These are phyloP conservation scores for rapeseed (Brassica napus) DNA, from an alignment of 345 rosid genomes.

Conservation along the genomic window DNA sequence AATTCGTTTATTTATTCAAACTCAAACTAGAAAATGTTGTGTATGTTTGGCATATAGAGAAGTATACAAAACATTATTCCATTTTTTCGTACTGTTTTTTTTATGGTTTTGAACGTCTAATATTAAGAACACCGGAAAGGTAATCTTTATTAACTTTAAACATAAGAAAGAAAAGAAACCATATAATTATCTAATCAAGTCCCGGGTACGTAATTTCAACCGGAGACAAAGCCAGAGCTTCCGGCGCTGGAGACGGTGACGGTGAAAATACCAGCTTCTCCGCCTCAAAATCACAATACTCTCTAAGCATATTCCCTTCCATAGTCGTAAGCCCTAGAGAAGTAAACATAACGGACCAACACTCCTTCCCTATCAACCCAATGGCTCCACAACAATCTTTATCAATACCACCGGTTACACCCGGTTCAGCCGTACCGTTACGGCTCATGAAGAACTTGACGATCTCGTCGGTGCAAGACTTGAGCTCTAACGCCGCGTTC, in stretches of 20 bases:
- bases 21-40: background rate
- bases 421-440: constrained; percentile 29
- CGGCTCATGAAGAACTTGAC: constrained; percentile 58
- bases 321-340: constrained; percentile 65
- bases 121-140: background rate
- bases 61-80: background rate
- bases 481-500: constrained; percentile 64
- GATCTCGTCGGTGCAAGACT: constrained; percentile 74
- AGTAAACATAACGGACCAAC: constrained; percentile 83
- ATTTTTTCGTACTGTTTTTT: background rate
- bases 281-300: constrained; percentile 55
- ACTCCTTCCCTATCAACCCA: constrained; percentile 50
- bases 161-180: background rate
- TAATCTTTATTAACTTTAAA: background rate
- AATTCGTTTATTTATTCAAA: background rate
- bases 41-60: background rate
- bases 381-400: constrained; percentile 65
- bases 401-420: constrained; percentile 39
- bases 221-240: constrained; percentile 1
- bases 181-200: constrained; percentile 1
- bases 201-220: constrained; percentile 1
- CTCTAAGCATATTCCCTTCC: constrained; percentile 60
- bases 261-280: constrained; percentile 21
- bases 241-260: constrained; percentile 29
- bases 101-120: background rate